These are phyloP conservation scores for Thyridium curvatum DNA, from an alignment of 2,329 filamentous ascomycete species.

Conservation along the genomic window DNA sequence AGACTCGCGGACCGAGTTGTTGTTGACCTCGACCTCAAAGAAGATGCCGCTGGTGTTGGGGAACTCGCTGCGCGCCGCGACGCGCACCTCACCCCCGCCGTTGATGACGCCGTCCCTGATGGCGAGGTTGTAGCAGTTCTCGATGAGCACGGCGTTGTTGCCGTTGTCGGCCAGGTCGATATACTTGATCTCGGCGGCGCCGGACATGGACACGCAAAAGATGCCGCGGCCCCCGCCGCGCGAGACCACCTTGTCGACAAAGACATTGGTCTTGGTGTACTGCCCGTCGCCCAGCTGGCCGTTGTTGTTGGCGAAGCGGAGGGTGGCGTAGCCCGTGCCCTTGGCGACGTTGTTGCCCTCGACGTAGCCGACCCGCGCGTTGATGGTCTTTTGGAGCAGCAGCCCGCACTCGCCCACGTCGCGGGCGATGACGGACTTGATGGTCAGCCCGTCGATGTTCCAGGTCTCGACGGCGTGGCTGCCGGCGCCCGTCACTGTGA, in stretches of 20 bases:
- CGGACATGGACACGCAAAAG: constrained; percentile 51
- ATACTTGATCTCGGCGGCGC: constrained; percentile 40
- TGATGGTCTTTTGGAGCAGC: constrained; percentile 46
- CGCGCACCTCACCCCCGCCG: constrained; percentile 48
- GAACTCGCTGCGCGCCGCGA: constrained; percentile 47
- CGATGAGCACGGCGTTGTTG: constrained; percentile 50
- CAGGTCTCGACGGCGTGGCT: constrained; percentile 53
- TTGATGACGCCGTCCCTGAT: constrained; percentile 45
- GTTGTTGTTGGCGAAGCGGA: constrained; percentile 52
- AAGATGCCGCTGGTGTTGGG: constrained; percentile 44
- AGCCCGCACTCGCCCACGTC: constrained; percentile 50
- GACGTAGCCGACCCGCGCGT: constrained; percentile 46
- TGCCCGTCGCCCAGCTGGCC: constrained; percentile 39
- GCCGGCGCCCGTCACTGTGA: constrained; percentile 44
- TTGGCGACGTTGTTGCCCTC: constrained; percentile 48
- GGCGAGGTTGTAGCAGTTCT: constrained; percentile 52
- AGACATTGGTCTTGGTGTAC: constrained; percentile 44
- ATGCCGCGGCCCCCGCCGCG: constrained; percentile 50
- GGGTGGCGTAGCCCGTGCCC: constrained; percentile 47
- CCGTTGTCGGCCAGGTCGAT: constrained; percentile 46
- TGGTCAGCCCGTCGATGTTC: constrained; percentile 49
- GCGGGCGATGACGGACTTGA: constrained; percentile 44
- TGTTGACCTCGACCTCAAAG: constrained; percentile 41
- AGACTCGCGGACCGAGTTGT: constrained; percentile 42
- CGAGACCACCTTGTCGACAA: constrained; percentile 44